Evolutionary conservation across 306 rosid species (phyloP).

Genomic region (Medicago truncatula): DNA sequence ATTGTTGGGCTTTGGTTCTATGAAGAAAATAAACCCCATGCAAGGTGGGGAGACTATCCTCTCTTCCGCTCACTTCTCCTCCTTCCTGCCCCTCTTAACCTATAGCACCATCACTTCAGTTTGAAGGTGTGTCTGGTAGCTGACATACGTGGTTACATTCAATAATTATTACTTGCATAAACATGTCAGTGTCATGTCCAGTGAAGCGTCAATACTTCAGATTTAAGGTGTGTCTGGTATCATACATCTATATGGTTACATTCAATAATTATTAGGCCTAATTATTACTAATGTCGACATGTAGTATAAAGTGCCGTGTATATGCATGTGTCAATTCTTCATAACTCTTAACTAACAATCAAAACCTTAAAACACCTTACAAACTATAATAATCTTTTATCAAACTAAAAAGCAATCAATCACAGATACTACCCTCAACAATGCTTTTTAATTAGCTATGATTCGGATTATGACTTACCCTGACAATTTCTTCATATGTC

Average conservation of each 20-base stretch:
- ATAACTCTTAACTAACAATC: neutral
- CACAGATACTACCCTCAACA: conserved; percentile 10
- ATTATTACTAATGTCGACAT: neutral
- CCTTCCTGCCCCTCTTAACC: neutral
- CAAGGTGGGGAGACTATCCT: neutral
- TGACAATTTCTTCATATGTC: conserved; percentile 97
- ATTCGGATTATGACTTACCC: conserved; percentile 63
- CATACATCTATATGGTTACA: neutral
- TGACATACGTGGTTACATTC: neutral
- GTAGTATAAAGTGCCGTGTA: neutral
- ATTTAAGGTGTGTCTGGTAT: neutral
- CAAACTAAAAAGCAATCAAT: neutral
- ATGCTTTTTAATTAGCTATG: neutral
- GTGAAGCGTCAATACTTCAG: neutral
- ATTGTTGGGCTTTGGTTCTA: neutral
- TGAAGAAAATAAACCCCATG: neutral
- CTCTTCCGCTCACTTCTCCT: neutral
- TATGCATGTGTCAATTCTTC: neutral
- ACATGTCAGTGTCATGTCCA: neutral
- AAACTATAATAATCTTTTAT: conserved; percentile 16
- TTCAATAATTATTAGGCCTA: neutral
- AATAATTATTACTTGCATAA: neutral
- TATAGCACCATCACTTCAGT: neutral
- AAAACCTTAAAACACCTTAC: neutral
- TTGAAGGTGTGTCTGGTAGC: neutral